phyloP scores from a whole-genome alignment of 768 basidiomycete genomes.

The Galerina marginata region DNA sequence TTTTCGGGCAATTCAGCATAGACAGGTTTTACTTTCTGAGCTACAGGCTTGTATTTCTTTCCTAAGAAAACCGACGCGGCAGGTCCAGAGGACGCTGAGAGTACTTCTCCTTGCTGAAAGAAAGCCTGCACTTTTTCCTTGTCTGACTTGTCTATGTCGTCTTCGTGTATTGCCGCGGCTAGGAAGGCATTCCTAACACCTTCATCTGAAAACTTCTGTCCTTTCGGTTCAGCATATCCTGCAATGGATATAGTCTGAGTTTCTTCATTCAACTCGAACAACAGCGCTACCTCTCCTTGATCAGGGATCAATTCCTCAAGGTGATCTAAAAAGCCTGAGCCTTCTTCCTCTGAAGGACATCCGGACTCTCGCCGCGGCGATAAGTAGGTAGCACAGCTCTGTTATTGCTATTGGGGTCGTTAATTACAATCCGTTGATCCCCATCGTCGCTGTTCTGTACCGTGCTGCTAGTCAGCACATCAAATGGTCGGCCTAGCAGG shows the following conservation, averaged over 20 bases:
- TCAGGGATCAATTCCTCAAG: conserved; percentile 8
- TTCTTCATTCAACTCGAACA: conserved; percentile 7
- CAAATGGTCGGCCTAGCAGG: conserved; percentile 35
- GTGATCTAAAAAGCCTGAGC: neutral
- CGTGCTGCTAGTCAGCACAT: conserved; percentile 26
- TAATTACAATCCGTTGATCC: conserved; percentile 26
- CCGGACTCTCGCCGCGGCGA: conserved; percentile 2
- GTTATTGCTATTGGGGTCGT: conserved; percentile 28
- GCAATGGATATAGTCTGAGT: neutral
- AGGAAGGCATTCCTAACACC: too few species aligned
- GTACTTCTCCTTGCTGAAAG: too few species aligned
- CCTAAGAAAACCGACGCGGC: neutral
- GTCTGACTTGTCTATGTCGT: too few species aligned
- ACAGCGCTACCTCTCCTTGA: neutral
- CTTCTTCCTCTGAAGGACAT: neutral
- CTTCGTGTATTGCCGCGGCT: too few species aligned
- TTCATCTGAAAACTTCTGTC: too few species aligned
- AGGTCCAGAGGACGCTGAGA: too few species aligned
- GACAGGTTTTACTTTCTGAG: conserved; percentile 10
- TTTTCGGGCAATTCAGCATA: conserved; percentile 9
- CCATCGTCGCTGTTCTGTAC: conserved; percentile 23
- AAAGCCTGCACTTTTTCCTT: too few species aligned
- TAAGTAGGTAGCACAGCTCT: conserved; percentile 13
- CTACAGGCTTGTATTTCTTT: conserved; percentile 20
- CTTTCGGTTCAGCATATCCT: too few species aligned